phyloP scores from a whole-genome alignment of 2,329 filamentous ascomycete species.

The Xylariales sp. region DNA sequence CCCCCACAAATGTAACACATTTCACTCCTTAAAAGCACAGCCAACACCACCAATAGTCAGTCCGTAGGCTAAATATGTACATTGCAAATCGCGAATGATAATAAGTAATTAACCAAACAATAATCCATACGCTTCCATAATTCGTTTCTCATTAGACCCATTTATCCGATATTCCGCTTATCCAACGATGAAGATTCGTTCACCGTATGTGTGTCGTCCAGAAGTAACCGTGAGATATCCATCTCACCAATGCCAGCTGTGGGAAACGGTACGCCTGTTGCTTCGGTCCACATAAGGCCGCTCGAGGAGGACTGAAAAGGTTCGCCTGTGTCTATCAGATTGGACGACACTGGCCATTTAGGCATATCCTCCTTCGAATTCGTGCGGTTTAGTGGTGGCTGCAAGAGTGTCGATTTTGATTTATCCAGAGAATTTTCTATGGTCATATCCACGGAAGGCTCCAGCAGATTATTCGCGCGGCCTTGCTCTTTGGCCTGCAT shows the following conservation, averaged over 20 bases:
- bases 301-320: constrained; percentile 27
- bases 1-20: too few relatives aligned
- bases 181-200: constrained; percentile 18
- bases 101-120: too few relatives aligned
- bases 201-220: constrained; percentile 43
- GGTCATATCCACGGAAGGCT: constrained; percentile 46
- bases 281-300: constrained; percentile 43
- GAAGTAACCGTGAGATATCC: constrained; percentile 56
- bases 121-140: too few relatives aligned
- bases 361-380: constrained; percentile 44
- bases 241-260: constrained; percentile 48
- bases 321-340: constrained; percentile 25
- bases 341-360: constrained; percentile 34
- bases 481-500: constrained; percentile 39
- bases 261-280: constrained; percentile 28
- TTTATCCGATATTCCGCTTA: constrained; percentile 22
- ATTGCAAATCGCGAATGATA: too few relatives aligned
- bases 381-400: constrained; percentile 33
- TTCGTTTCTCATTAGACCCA: not conserved
- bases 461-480: constrained; percentile 38
- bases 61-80: too few relatives aligned
- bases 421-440: constrained; percentile 41
- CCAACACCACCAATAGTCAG: too few relatives aligned
- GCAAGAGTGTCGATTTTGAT: constrained; percentile 31
- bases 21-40: too few relatives aligned